Percentiles rank a stretch among this genome's conserved stretches.
Evolutionary conservation across 805 yeast species (phyloP).

Genomic region (Wickerhamomyces hampshirensis): DNA sequence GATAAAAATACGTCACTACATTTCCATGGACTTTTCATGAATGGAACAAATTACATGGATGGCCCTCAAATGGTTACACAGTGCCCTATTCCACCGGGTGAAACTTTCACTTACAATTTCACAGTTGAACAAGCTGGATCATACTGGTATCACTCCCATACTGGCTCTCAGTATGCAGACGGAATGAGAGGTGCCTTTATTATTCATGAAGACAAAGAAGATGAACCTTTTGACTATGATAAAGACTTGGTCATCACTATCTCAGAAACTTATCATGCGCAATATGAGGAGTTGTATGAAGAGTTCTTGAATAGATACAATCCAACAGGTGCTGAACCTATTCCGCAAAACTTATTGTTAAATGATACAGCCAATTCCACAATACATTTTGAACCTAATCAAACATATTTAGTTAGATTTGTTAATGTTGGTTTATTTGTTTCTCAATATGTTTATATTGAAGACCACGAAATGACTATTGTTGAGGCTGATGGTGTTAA

Average conservation of each 20-base stretch:
- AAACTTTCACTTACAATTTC: slow-evolving; percentile 64
- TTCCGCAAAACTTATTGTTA: slow-evolving; percentile 61
- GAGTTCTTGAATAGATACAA: slow-evolving; percentile 59
- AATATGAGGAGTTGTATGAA: slow-evolving; percentile 40
- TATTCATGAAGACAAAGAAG: slow-evolving; percentile 46
- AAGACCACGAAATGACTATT: slow-evolving; percentile 65
- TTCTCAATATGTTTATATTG: slow-evolving; percentile 63
- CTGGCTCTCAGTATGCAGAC: slow-evolving; percentile 74
- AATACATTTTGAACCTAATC: slow-evolving; percentile 50
- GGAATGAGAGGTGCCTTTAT: slow-evolving; percentile 69
- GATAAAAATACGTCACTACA: slow-evolving; percentile 57
- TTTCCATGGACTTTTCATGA: slow-evolving; percentile 75
- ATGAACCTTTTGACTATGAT: slow-evolving; percentile 52
- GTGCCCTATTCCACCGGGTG: slow-evolving; percentile 72
- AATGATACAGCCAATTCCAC: slow-evolving; percentile 60
- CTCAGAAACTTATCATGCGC: slow-evolving; percentile 60
- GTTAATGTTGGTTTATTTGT: slow-evolving; percentile 69
- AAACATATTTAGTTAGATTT: slow-evolving; percentile 60
- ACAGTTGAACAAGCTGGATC: slow-evolving; percentile 68
- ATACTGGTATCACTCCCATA: slow-evolving; percentile 83
- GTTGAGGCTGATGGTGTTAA: slow-evolving; percentile 75
- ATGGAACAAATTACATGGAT: slow-evolving; percentile 60
- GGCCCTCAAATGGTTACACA: slow-evolving; percentile 80
- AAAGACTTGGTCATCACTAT: slow-evolving; percentile 54
- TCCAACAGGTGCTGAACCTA: slow-evolving; percentile 84